phyloP scores from a whole-genome alignment of 2,329 filamentous ascomycete genomes.

The Pestalotiopsis fici region DNA sequence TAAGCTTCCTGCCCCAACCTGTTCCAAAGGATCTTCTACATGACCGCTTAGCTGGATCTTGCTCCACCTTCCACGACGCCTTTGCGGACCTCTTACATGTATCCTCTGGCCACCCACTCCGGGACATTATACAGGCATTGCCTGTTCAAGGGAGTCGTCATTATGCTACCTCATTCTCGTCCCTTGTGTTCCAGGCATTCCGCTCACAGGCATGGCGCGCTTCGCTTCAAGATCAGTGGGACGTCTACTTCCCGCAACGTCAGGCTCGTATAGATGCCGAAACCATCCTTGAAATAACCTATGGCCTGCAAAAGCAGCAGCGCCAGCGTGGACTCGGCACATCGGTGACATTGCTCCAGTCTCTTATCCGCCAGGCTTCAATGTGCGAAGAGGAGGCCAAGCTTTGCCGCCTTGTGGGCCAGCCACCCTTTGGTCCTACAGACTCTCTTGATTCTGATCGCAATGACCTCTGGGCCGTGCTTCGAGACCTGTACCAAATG shows the following conservation, averaged over 20 bases:
- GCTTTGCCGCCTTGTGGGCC: neutral
- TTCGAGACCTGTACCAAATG: neutral
- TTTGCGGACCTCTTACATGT: conserved; percentile 59
- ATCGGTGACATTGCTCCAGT: neutral
- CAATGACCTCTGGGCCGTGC: neutral
- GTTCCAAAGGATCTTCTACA: conserved; percentile 42
- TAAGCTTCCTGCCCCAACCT: conserved; percentile 48
- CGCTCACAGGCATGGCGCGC: conserved; percentile 43
- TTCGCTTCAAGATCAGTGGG: conserved; percentile 36
- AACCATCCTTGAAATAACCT: neutral
- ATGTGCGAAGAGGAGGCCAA: conserved; percentile 4
- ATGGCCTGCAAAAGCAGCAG: neutral
- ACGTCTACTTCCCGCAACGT: conserved; percentile 28
- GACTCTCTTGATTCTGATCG: neutral
- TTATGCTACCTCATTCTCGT: neutral
- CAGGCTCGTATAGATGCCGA: neutral
- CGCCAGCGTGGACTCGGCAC: neutral
- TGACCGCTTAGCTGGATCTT: conserved; percentile 6
- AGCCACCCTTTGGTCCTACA: neutral
- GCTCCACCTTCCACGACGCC: conserved; percentile 57
- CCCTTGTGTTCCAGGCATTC: conserved; percentile 34
- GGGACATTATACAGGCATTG: conserved; percentile 22
- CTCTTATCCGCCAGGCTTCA: conserved; percentile 5
- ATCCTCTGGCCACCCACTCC: conserved; percentile 41
- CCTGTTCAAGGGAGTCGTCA: neutral